A percentile compares a stretch with the other conserved stretches of the same genome.
These are phyloP conservation scores for Aureobasidium pullulans DNA, from an alignment of 2,329 filamentous ascomycete species.

Conservation along the genomic window DNA sequence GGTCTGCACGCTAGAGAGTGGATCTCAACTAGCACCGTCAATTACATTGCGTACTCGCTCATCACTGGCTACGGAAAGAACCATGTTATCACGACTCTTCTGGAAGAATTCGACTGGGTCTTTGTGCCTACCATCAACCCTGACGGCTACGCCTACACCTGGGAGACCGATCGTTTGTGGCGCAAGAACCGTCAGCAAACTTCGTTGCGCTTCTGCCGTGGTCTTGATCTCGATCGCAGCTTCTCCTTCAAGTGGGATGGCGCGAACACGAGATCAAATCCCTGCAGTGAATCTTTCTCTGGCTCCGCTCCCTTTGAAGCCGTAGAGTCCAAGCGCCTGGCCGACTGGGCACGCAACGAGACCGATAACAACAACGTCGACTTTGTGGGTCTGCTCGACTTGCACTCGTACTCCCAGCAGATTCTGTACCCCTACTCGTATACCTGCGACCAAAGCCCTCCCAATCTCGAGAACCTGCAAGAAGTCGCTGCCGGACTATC, in stretches of 20 bases:
- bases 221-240: slow-evolving; percentile 80
- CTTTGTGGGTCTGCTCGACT: slow-evolving; percentile 79
- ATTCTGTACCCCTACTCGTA: slow-evolving; percentile 89
- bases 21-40: slow-evolving; percentile 89
- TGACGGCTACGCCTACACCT: slow-evolving; percentile 90
- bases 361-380: slow-evolving; percentile 61
- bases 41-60: slow-evolving; percentile 81
- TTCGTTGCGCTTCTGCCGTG: slow-evolving; percentile 71
- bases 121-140: slow-evolving; percentile 87
- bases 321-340: slow-evolving; percentile 65
- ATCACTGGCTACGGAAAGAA: slow-evolving; percentile 75
- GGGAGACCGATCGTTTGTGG: slow-evolving; percentile 88
- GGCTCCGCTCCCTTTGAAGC: slow-evolving; percentile 79
- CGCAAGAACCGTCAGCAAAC: slow-evolving; percentile 88
- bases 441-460: slow-evolving; percentile 69
- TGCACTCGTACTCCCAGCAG: slow-evolving; percentile 94
- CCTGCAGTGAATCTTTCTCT: slow-evolving; percentile 85
- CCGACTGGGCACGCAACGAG: slow-evolving; percentile 76
- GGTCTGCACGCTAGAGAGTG: slow-evolving; percentile 93
- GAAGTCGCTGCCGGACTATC: slow-evolving; percentile 82
- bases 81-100: slow-evolving; percentile 61
- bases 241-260: slow-evolving; percentile 83
- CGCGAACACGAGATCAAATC: slow-evolving; percentile 57
- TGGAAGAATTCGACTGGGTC: slow-evolving; percentile 79
- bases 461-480: slow-evolving; percentile 83